Evolutionary conservation across 176 grass and related monocot genomes (phyloP), one percentile per base, ranked within the genome.

Genomic region (Eleusine coracana): DNA sequence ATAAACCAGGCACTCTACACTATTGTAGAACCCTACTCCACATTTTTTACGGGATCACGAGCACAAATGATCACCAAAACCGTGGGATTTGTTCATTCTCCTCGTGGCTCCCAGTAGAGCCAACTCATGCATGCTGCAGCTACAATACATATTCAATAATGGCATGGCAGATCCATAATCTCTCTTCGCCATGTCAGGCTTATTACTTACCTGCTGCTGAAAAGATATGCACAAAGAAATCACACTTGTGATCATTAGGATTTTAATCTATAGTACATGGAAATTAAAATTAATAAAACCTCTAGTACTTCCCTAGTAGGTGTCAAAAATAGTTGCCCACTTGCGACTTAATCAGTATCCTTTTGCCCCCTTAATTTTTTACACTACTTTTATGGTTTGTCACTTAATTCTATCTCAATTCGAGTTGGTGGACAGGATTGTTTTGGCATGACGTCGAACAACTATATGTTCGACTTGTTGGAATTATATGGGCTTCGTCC

Each of bases 131-230:
- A 37, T 17, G 71, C 56, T 49, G 27, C 17, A 64, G 58, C 46
- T 75, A 75, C 71, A 66, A 14, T 25, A n/a, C 21, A 74, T 29
- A 75, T 75, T 52, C 61, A 68, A 79, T 80, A 79, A 60, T 66
- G 59, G 29, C 6, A 2, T 55, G 37, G 64, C 77, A 55, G 28
- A 80, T 34, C 61, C 62, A 50, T 44, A 49, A 79, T 68, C 48
- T 67, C 29, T 40, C 11, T 68, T 31, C 2, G 2, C 64, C 52
- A 40, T 75, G 51, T 37, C 73, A 39, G 52, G 34, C 65, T 12
- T 70, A 17, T 69, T 69, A 51, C 37, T 69, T 69, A 51, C 37
- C 31, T 80, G 63, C 27, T 38, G 11, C 49, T 41, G 7, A 80
- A 68, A 80, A 68, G 46, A 54, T 68, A 39, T 17, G 64, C 48